phyloP scores from a whole-genome alignment of 345 rosid genomes.

The Rhodomyrtus tomentosa region DNA sequence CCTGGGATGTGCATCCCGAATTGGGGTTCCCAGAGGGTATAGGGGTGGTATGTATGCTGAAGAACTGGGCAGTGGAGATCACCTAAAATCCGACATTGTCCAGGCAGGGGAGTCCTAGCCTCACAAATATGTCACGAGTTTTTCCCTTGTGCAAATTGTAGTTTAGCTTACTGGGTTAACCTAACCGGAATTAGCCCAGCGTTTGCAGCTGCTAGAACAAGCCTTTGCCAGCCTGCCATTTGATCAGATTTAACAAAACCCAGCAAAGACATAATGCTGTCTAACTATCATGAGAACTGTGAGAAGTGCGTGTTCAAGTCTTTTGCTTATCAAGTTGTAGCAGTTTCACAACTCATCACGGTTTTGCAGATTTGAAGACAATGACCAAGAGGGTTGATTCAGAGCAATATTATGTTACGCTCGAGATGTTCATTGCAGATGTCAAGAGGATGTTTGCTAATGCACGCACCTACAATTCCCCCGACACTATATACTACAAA shows the following conservation, averaged over 20 bases:
- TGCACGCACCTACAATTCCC: constrained; percentile 84
- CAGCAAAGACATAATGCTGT: not conserved
- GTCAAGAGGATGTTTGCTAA: constrained; percentile 90
- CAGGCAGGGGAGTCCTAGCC: not conserved
- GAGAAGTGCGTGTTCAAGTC: not conserved
- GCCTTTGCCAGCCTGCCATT: not conserved
- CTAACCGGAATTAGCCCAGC: not conserved
- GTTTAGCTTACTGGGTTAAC: not conserved
- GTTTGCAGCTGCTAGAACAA: not conserved
- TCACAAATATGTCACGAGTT: not conserved
- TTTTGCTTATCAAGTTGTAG: not conserved
- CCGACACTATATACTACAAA: constrained; percentile 85
- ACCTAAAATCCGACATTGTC: not conserved
- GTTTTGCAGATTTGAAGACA: constrained; percentile 73
- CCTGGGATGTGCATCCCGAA: not conserved
- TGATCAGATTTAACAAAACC: not conserved
- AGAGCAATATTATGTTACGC: constrained; percentile 83
- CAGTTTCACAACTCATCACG: not conserved
- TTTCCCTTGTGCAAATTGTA: not conserved
- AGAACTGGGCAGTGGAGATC: not conserved
- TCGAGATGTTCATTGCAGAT: constrained; percentile 95
- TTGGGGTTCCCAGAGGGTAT: not conserved
- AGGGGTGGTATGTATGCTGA: not conserved
- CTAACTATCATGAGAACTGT: not conserved
- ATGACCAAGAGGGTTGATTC: constrained; percentile 89